Conservation (phyloP, 2,329 filamentous ascomycete genomes). For the Pleoardoris graminearum region DNA sequence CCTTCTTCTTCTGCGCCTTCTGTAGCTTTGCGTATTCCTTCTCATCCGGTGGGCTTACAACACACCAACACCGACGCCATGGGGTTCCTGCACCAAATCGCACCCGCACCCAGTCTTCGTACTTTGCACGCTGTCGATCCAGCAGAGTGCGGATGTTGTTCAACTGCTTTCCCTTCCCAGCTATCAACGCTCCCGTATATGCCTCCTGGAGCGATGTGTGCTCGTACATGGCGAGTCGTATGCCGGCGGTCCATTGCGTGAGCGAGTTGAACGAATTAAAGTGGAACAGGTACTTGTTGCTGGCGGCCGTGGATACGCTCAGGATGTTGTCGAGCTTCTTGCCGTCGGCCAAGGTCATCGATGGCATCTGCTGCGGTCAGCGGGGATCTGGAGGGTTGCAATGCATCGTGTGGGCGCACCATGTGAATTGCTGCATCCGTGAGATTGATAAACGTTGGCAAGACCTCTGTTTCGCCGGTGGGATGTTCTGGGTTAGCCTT, state of each 20-base stretch:
- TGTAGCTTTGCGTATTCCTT: conserved; percentile 85
- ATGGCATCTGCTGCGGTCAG: conserved; percentile 56
- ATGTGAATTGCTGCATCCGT: conserved; percentile 98
- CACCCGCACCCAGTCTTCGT: conserved; percentile 93
- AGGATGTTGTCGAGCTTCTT: conserved; percentile 91
- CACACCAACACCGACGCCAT: conserved; percentile 96
- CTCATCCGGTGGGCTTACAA: conserved; percentile 88
- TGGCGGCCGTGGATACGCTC: conserved; percentile 91
- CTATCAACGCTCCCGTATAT: conserved; percentile 93
- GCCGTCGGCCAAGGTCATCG: conserved; percentile 82
- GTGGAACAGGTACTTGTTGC: conserved; percentile 92
- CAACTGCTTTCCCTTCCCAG: conserved; percentile 84
- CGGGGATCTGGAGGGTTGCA: not conserved
- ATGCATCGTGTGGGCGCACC: conserved; percentile 58
- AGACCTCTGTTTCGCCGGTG: conserved; percentile 75
- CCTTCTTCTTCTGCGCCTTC: conserved; percentile 80
- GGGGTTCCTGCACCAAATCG: conserved; percentile 94
- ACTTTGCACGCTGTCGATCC: conserved; percentile 74
- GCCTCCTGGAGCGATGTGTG: conserved; percentile 91
- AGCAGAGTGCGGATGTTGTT: conserved; percentile 92
- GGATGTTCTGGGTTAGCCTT: conserved; percentile 61
- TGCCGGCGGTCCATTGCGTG: conserved; percentile 93
- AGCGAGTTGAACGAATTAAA: conserved; percentile 94
- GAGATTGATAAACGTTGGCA: conserved; percentile 92
- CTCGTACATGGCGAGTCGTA: conserved; percentile 92